phyloP scores from a whole-genome alignment of 2,329 filamentous ascomycete species.

The Ophiostoma sp. region DNA sequence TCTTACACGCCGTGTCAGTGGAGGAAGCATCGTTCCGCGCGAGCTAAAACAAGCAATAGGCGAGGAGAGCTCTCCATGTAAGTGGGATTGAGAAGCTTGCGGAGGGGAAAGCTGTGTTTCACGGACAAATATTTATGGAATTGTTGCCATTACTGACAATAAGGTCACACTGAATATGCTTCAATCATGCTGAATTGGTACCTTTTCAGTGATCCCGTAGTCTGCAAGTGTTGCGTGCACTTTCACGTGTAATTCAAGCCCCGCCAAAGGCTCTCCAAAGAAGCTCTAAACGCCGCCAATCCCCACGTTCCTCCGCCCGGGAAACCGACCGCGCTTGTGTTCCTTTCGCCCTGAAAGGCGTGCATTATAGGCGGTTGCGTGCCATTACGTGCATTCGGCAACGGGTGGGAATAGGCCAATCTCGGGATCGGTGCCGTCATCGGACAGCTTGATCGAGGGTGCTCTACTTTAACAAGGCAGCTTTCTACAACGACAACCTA shows the following conservation, averaged over 20 bases:
- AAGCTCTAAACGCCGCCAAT: neutral
- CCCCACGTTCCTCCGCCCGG: neutral
- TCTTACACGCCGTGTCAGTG: neutral
- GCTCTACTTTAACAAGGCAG: too few species aligned
- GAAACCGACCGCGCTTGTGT: constrained; percentile 12
- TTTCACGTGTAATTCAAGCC: constrained; percentile 13
- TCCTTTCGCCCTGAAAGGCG: constrained; percentile 10
- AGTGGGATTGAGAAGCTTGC: neutral
- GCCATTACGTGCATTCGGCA: neutral
- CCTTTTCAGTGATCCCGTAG: too few species aligned
- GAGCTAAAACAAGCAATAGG: too few species aligned
- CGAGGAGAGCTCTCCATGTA: neutral
- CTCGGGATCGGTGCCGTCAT: constrained; percentile 18
- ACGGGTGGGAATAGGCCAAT: neutral
- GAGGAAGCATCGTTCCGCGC: constrained; percentile 17
- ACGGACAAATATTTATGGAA: neutral
- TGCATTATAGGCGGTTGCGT: neutral
- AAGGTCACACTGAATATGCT: too few species aligned
- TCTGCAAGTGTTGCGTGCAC: neutral
- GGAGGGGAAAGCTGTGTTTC: neutral
- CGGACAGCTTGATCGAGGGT: neutral
- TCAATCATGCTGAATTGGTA: too few species aligned
- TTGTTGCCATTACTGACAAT: too few species aligned
- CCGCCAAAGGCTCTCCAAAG: neutral
- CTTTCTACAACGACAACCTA: neutral